A percentile compares a stretch with the other conserved stretches of the same genome.
phyloP scores from a whole-genome alignment of 1,139 yeast species.

The Yamadazyma siamensis region DNA sequence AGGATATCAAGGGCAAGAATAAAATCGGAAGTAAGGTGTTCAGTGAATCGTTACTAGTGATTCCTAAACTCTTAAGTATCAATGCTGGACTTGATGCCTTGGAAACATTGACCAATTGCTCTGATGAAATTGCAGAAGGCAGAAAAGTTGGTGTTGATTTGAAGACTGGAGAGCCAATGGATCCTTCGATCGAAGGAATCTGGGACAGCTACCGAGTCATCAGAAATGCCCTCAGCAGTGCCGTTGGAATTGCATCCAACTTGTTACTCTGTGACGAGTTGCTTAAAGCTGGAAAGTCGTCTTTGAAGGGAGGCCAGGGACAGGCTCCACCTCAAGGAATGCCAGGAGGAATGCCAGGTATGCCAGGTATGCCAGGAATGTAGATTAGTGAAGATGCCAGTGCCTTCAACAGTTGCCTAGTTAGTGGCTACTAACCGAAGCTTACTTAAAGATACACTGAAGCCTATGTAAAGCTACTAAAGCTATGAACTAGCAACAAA shows the following conservation, averaged over 20 bases:
- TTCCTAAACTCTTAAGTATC: slow-evolving; percentile 89
- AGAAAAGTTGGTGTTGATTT: slow-evolving; percentile 89
- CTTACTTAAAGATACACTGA: no score
- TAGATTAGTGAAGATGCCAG: no score
- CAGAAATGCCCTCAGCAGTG: slow-evolving; percentile 88
- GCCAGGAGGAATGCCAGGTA: slow-evolving; percentile 18
- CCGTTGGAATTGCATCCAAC: slow-evolving; percentile 93
- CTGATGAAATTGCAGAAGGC: slow-evolving; percentile 83
- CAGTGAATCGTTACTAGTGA: slow-evolving; percentile 83
- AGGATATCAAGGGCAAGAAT: slow-evolving; percentile 75
- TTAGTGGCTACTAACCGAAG: no score
- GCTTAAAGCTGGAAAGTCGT: slow-evolving; percentile 91
- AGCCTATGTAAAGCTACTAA: no score
- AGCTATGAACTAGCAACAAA: no score
- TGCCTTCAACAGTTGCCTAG: no score
- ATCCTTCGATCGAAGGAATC: slow-evolving; percentile 89
- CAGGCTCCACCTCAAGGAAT: slow-evolving; percentile 14
- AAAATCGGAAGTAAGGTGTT: slow-evolving; percentile 92
- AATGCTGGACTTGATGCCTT: slow-evolving; percentile 94
- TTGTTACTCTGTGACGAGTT: slow-evolving; percentile 92
- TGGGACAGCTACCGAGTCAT: slow-evolving; percentile 96
- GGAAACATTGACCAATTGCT: slow-evolving; percentile 85
- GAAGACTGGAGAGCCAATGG: slow-evolving; percentile 91
- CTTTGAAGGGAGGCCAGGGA: slow-evolving; percentile 54
- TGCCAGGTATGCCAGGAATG: slow-evolving; percentile 14